Percentiles rank a stretch among this genome's conserved stretches.
phyloP scores from a whole-genome alignment of 768 basidiomycete species.

The Cantharellus cinnabarinus region DNA sequence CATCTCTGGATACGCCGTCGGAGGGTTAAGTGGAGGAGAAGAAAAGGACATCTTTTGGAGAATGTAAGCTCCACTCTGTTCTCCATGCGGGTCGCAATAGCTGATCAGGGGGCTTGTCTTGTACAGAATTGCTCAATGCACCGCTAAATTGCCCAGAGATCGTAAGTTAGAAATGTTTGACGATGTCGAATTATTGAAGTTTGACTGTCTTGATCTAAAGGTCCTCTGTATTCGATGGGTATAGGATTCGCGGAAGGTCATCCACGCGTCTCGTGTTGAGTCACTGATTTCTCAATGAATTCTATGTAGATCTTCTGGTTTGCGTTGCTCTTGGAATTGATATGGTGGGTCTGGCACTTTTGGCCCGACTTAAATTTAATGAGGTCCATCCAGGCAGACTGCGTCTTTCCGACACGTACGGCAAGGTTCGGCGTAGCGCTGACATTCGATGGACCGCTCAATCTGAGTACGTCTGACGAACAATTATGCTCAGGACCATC shows the following conservation, averaged over 20 bases:
- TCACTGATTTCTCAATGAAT: neutral
- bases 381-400: slow-evolving; percentile 43
- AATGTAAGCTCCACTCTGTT: slow-evolving; percentile 31
- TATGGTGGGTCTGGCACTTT: slow-evolving; percentile 34
- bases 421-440: slow-evolving; percentile 81
- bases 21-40: slow-evolving; percentile 78
- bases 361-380: neutral
- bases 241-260: slow-evolving; percentile 80
- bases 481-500: neutral
- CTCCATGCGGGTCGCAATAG: too few relatives aligned
- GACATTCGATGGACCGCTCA: slow-evolving; percentile 62
- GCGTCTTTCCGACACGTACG: slow-evolving; percentile 83
- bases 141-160: slow-evolving; percentile 57
- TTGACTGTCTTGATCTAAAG: slow-evolving; percentile 18
- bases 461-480: slow-evolving; percentile 36
- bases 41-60: slow-evolving; percentile 83
- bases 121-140: slow-evolving; percentile 53
- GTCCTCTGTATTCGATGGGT: slow-evolving; percentile 83
- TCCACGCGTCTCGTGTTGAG: neutral
- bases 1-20: slow-evolving; percentile 85
- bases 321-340: slow-evolving; percentile 85
- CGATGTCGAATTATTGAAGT: neutral
- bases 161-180: slow-evolving; percentile 24
- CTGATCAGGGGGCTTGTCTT: too few relatives aligned
- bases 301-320: slow-evolving; percentile 50